These are phyloP conservation scores for Mycoemilia scoparia DNA, from an alignment of 192 early-diverging fungal species.

Conservation along the genomic window DNA sequence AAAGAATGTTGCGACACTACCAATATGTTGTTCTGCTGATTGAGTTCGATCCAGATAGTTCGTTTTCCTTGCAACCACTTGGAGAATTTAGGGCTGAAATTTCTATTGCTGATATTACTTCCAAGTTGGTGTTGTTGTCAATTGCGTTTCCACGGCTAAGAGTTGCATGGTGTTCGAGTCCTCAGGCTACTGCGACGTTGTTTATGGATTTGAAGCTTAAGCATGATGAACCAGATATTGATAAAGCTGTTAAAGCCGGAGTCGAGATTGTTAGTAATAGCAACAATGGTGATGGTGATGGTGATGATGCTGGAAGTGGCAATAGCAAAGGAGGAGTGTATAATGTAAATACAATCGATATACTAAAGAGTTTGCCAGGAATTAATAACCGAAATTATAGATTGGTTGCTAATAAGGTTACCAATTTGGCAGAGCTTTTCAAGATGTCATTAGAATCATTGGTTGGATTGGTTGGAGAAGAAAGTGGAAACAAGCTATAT, in stretches of 20 bases:
- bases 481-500: too few species aligned
- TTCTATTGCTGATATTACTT: constrained; percentile 37
- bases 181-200: constrained; percentile 67
- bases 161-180: constrained; percentile 75
- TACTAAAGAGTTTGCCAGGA: too few species aligned
- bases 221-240: constrained; percentile 54
- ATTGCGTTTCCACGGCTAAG: constrained; percentile 69
- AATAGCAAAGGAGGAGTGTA: too few species aligned
- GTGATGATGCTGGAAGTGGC: too few species aligned
- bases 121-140: constrained; percentile 55
- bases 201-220: constrained; percentile 77
- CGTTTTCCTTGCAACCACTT: constrained; percentile 54
- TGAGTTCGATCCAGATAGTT: constrained; percentile 76
- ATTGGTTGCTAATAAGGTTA: too few species aligned
- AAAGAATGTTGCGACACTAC: constrained; percentile 77
- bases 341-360: too few species aligned
- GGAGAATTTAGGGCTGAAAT: constrained; percentile 30
- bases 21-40: constrained; percentile 61
- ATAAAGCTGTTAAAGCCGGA: constrained; percentile 49
- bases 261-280: too few species aligned
- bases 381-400: too few species aligned
- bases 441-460: too few species aligned
- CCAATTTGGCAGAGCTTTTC: too few species aligned
- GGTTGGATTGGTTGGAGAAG: too few species aligned
- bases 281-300: too few species aligned